phyloP scores from a whole-genome alignment of 805 yeast genomes.

The Ogataea ramenticola region DNA sequence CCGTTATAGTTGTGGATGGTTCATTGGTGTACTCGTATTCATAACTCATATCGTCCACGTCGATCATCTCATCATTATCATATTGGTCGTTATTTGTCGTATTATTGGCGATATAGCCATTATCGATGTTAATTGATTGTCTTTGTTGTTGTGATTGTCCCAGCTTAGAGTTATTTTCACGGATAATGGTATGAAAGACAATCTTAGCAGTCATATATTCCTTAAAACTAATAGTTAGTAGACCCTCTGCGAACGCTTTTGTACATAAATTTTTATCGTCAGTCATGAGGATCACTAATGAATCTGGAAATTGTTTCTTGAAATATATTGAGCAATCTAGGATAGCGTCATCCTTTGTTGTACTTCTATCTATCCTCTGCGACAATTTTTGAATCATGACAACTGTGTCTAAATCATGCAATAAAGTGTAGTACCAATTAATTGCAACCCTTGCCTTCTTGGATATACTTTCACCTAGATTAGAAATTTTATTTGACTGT shows the following conservation, averaged over 20 bases:
- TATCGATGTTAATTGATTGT: no score
- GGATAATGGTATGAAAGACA: background rate
- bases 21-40: no score
- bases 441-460: constrained; percentile 59
- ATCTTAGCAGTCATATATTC: constrained; percentile 35
- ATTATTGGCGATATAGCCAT: no score
- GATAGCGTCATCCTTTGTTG: constrained; percentile 71
- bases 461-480: constrained; percentile 20
- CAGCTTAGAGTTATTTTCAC: background rate
- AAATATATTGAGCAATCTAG: constrained; percentile 77
- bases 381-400: constrained; percentile 58
- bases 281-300: constrained; percentile 56
- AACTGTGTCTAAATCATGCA: constrained; percentile 44
- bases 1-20: no score
- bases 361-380: constrained; percentile 41
- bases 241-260: constrained; percentile 62
- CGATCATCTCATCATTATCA: background rate
- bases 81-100: background rate
- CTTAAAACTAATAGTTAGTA: constrained; percentile 55
- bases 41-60: no score
- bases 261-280: constrained; percentile 80
- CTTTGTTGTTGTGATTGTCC: no score
- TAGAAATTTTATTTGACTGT: constrained; percentile 22
- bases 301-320: constrained; percentile 25
- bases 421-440: constrained; percentile 61